phyloP scores from a whole-genome alignment of 768 basidiomycete species.

The Calocybe gangraenosa region DNA sequence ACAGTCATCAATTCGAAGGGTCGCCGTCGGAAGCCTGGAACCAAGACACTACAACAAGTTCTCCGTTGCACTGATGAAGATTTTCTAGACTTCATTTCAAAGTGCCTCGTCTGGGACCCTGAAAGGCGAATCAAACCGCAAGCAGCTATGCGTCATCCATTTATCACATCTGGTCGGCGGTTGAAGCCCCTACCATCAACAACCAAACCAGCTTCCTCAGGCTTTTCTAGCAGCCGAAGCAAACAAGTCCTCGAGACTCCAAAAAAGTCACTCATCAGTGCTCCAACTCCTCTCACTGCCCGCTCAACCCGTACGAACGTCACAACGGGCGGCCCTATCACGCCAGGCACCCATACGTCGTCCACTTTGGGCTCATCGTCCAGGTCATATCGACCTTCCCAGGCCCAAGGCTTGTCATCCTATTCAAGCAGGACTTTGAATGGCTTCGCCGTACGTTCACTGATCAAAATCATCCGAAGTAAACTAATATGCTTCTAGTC shows the following conservation, averaged over 20 bases:
- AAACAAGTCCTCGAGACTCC: slow-evolving; percentile 65
- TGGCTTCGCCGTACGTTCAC: slow-evolving; percentile 57
- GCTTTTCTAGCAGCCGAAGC: slow-evolving; percentile 46
- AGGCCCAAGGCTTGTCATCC: slow-evolving; percentile 65
- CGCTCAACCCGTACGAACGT: slow-evolving; percentile 58
- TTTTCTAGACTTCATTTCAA: slow-evolving; percentile 94
- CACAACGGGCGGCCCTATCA: slow-evolving; percentile 46
- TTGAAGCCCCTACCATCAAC: slow-evolving; percentile 43
- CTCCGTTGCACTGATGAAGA: slow-evolving; percentile 91
- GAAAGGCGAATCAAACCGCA: slow-evolving; percentile 94
- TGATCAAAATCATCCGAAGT: slow-evolving; percentile 26
- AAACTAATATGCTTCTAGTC: slow-evolving; percentile 27
- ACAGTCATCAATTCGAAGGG: slow-evolving; percentile 97
- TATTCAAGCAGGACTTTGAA: slow-evolving; percentile 74
- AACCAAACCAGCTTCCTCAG: slow-evolving; percentile 52
- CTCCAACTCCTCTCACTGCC: slow-evolving; percentile 83
- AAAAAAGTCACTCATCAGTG: slow-evolving; percentile 87
- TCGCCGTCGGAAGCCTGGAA: slow-evolving; percentile 83
- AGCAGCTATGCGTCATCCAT: slow-evolving; percentile 87
- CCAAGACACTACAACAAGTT: slow-evolving; percentile 86
- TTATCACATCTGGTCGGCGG: slow-evolving; percentile 67
- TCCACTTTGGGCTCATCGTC: slow-evolving; percentile 58
- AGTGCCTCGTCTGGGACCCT: slow-evolving; percentile 98
- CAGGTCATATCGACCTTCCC: slow-evolving; percentile 64
- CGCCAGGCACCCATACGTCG: slow-evolving; percentile 50